Percentiles rank a stretch among this genome's conserved stretches.
phyloP scores from a whole-genome alignment of 345 rosid species.

The Hibiscus mutabilis region DNA sequence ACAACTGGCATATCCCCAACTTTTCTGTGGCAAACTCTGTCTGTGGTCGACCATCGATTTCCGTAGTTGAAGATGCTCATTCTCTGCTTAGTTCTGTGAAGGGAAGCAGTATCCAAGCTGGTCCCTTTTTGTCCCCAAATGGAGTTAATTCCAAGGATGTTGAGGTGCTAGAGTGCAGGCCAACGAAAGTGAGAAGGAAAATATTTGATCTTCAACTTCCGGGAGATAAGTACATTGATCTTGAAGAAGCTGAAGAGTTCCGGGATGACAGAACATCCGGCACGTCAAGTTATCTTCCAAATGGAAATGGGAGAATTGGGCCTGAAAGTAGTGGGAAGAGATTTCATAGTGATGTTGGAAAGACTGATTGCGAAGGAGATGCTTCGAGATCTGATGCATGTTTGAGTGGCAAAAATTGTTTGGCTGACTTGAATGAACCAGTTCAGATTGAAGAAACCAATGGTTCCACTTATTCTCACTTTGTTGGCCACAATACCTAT shows the following conservation, averaged over 20 bases:
- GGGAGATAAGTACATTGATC: conserved; percentile 63
- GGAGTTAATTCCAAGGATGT: conserved; percentile 44
- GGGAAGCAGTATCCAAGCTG: conserved; percentile 43
- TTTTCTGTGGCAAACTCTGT: conserved; percentile 49
- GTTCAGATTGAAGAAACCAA: conserved; percentile 40
- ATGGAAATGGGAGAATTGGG: conserved; percentile 32
- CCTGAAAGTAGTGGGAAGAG: conserved; percentile 31
- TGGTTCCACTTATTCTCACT: conserved; percentile 31
- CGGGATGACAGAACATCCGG: conserved; percentile 32
- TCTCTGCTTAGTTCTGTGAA: conserved; percentile 50
- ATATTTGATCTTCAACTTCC: conserved; percentile 86
- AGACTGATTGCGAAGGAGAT: conserved; percentile 31
- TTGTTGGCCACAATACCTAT: conserved; percentile 19
- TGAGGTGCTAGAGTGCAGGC: conserved; percentile 60
- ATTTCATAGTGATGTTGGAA: conserved; percentile 24
- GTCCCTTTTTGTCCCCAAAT: conserved; percentile 44
- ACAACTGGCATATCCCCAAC: conserved; percentile 57
- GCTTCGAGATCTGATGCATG: conserved; percentile 33
- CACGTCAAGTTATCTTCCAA: conserved; percentile 37
- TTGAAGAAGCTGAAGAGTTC: conserved; percentile 35
- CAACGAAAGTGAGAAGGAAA: conserved; percentile 63
- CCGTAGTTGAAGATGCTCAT: conserved; percentile 40
- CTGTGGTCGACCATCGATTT: conserved; percentile 42
- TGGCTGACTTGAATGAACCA: conserved; percentile 86
- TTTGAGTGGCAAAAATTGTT: conserved; percentile 31